Base-by-base conservation (phyloP, 2,329 filamentous ascomycete genomes). In the Arthrinium phaeospermum region DNA sequence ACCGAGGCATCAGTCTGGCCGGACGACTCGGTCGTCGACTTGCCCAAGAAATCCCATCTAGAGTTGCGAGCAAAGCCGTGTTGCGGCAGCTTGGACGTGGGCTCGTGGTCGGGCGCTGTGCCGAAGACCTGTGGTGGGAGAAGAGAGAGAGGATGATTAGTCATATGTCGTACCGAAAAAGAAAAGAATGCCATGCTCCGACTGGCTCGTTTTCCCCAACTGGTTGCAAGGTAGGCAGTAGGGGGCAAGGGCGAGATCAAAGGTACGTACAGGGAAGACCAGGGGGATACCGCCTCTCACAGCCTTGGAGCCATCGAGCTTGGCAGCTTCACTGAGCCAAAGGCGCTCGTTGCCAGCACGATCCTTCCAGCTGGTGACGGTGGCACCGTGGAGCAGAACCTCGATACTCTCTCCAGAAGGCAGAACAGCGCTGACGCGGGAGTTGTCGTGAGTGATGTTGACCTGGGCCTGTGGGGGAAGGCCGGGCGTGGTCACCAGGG, bases 21-120 rank as follows among this genome's bases (percentile, higher is more conserved):
- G 73, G 82, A 83, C 77, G 80, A 88, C 81, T 95, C 92, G 7
- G 89, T 90, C n/a, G 89, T 91, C 8, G 92, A 94, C 84, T 96
- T 97, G 80, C 95, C 95, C 70, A 99, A 88, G 81, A 96, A 98
- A 82, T 98, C 95, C 96, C 96, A 99, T 74, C 90, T 90, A 67
- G 92, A 93, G 79, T 90, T 95, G 77, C 96, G 94, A 51, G 96
- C 96, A 83, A 99, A 97, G 76, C 96, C 96, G 85, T 98, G 96
- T 84, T 98, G 95, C 4, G 95, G 92, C 37, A 99, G 92, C 75
- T 90, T 86, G 70, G 90, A 90, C 41, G 94, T 96, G n/a, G 93
- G 88, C 76, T 92, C 90, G 82, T 95, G 91, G 76, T 91, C 87
- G 70, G 93, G 91, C 16, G 93, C 90, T 53, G 92, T 93, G 44